Conservation (phyloP, 768 basidiomycete species). For the Amanita rubescens region DNA sequence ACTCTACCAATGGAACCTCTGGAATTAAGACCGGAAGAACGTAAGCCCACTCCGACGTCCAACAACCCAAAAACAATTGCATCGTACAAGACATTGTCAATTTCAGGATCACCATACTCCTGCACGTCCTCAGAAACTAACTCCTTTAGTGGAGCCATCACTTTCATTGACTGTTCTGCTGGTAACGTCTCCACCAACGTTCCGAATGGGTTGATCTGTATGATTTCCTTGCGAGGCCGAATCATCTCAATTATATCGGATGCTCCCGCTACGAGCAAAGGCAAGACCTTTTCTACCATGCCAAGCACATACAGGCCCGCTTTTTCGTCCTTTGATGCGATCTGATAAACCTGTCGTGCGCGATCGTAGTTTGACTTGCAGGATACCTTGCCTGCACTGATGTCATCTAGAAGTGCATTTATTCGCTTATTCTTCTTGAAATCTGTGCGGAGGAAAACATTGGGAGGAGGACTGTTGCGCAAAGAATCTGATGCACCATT, state of each 20-base stretch:
- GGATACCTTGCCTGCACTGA: neutral
- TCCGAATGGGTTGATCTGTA: neutral
- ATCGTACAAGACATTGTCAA: constrained; percentile 18
- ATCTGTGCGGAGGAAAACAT: neutral
- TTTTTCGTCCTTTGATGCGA: neutral
- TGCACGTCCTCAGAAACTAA: constrained; percentile 11
- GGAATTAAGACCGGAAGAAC: constrained; percentile 8
- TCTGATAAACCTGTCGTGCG: neutral
- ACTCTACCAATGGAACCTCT: neutral
- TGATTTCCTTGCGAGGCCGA: neutral
- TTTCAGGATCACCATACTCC: constrained; percentile 11
- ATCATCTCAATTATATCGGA: too few relatives aligned
- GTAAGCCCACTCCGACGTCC: constrained; percentile 14
- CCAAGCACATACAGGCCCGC: neutral
- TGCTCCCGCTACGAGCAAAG: too few relatives aligned
- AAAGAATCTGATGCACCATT: too few relatives aligned
- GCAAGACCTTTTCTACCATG: neutral
- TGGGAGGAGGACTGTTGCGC: too few relatives aligned
- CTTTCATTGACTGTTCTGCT: constrained; percentile 14
- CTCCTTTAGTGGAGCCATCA: constrained; percentile 15
- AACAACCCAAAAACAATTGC: constrained; percentile 19
- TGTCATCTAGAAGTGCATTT: neutral
- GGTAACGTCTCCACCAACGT: constrained; percentile 14
- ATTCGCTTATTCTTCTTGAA: neutral
- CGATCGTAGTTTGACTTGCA: neutral